Conservation (phyloP, 2,329 filamentous ascomycete species). For the Aspergillus amoenus region DNA sequence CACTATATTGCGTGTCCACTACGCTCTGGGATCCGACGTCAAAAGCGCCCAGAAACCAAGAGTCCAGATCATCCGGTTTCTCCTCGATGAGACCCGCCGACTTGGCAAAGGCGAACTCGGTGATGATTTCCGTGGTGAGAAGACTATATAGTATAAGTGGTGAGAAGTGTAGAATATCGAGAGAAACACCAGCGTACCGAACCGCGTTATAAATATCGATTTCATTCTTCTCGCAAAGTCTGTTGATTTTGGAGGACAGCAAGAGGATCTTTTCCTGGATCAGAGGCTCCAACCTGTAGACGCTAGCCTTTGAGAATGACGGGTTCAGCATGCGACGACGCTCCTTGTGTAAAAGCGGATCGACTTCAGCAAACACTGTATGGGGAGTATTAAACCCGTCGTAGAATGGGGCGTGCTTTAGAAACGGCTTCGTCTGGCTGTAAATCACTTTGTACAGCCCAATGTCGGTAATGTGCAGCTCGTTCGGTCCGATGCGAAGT, state of each 20-base stretch:
- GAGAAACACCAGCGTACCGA: not conserved
- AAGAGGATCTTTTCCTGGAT: not conserved
- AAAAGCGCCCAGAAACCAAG: not conserved
- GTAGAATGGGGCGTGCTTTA: not conserved
- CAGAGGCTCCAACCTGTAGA: not conserved
- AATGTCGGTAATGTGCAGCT: not conserved
- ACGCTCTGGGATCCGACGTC: not conserved
- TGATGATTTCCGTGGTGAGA: not conserved
- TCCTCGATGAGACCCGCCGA: not conserved
- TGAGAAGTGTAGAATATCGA: too few relatives aligned
- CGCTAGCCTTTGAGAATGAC: not conserved
- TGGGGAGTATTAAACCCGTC: not conserved
- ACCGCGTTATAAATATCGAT: not conserved
- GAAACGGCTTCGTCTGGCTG: not conserved
- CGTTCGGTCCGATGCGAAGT: not conserved
- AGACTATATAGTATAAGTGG: too few relatives aligned
- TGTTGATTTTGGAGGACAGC: not conserved
- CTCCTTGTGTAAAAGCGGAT: not conserved
- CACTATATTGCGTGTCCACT: not conserved
- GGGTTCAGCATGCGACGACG: not conserved
- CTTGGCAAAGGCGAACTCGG: not conserved
- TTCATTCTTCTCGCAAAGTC: not conserved
- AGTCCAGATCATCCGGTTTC: not conserved
- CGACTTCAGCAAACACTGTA: not conserved
- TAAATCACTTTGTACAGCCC: not conserved